Evolutionary conservation across 805 yeast genomes (phyloP).

Genomic region (Kuraishia molischiana): DNA sequence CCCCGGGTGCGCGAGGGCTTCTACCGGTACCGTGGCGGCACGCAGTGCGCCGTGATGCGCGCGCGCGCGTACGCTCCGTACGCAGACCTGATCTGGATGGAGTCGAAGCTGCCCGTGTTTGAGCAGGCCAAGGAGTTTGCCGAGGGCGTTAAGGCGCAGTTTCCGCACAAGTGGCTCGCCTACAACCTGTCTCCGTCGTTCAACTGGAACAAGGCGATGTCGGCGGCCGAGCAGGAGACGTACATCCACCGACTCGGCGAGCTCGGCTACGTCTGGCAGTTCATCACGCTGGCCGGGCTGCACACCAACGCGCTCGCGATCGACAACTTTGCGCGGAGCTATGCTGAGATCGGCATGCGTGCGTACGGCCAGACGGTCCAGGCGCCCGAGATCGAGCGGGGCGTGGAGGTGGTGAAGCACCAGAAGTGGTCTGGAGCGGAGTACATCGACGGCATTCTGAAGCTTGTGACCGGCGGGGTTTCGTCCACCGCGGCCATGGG

Average conservation of each 20-base stretch:
- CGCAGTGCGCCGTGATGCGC: conserved; percentile 95
- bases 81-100: conserved; percentile 97
- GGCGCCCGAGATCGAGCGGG: conserved; percentile 75
- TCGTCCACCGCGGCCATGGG: conserved; percentile 98
- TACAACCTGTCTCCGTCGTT: conserved; percentile 95
- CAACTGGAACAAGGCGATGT: conserved; percentile 96
- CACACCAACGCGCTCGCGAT: conserved; percentile 93
- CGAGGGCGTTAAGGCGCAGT: conserved; percentile 71
- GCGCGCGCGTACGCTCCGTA: conserved; percentile 93
- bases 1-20: conserved; percentile 95
- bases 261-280: conserved; percentile 95
- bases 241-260: conserved; percentile 79
- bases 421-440: conserved; percentile 99
- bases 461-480: conserved; percentile 89
- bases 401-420: conserved; percentile 94
- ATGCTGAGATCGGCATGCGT: conserved; percentile 80
- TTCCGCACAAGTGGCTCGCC: conserved; percentile 92
- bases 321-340: conserved; percentile 74
- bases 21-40: conserved; percentile 93
- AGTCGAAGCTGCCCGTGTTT: conserved; percentile 89
- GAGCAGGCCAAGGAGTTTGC: conserved; percentile 93
- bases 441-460: conserved; percentile 84
- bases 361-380: conserved; percentile 89
- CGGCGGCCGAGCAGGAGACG: conserved; percentile 77
- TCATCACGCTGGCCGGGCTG: conserved; percentile 93